Conservation (phyloP, 1,139 yeast species). For the Zygosaccharomyces sapae region DNA sequence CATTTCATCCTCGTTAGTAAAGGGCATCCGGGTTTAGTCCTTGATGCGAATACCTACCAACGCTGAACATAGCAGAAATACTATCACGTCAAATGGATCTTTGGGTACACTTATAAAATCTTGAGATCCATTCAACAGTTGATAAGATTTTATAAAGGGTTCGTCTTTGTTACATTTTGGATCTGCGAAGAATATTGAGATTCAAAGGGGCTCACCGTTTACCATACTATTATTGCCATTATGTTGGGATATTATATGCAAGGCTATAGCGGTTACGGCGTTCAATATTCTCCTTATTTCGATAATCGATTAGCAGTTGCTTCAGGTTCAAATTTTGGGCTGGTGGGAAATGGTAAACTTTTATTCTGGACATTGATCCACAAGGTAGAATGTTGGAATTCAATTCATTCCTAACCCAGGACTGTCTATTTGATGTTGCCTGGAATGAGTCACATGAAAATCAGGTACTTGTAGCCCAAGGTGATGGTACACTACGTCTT, state of each 20-base stretch:
- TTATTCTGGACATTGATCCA: conserved; percentile 61
- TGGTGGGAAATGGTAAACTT: conserved; percentile 91
- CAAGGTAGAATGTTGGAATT: conserved; percentile 58
- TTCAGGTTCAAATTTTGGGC: conserved; percentile 85
- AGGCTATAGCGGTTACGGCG: conserved; percentile 84
- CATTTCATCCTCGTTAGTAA: neutral
- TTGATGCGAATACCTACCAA: neutral
- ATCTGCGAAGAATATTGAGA: no score
- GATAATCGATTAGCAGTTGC: conserved; percentile 90
- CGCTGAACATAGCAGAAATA: neutral
- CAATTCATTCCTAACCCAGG: conserved; percentile 80
- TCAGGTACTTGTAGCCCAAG: conserved; percentile 76
- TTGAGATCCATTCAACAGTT: neutral
- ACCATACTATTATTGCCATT: no score
- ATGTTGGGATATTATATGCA: conserved; percentile 75
- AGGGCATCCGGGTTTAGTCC: neutral
- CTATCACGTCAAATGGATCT: neutral
- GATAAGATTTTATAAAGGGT: neutral
- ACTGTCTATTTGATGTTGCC: conserved; percentile 79
- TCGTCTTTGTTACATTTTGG: neutral
- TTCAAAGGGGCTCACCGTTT: no score
- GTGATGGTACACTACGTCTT: conserved; percentile 82
- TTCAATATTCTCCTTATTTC: conserved; percentile 85
- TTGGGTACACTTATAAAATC: neutral
- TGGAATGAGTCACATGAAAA: conserved; percentile 93